A percentile compares a stretch with the other conserved stretches of the same genome.
Evolutionary conservation across 192 early-diverging fungal genomes (phyloP).

Genomic region (Mortierella alpina): DNA sequence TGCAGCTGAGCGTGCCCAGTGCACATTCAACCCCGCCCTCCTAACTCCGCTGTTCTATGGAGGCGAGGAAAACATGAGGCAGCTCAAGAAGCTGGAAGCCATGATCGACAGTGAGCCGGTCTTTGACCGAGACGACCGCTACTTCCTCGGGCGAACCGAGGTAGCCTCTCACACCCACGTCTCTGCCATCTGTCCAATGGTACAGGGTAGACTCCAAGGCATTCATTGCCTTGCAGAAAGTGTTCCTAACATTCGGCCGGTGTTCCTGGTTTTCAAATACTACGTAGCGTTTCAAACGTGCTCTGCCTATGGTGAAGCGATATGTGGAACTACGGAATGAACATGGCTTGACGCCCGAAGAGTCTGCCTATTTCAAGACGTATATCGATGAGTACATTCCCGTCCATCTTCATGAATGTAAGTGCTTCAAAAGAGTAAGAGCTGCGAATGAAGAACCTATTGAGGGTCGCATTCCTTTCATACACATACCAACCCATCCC

Average conservation of each 20-base stretch:
- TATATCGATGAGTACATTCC: conserved; percentile 66
- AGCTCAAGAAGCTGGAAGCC: conserved; percentile 44
- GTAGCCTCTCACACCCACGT: conserved; percentile 14
- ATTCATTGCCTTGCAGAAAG: no score
- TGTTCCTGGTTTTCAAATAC: no score
- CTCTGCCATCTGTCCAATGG: no score
- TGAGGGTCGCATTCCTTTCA: not conserved
- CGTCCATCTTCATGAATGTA: conserved; percentile 52
- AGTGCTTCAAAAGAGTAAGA: not conserved
- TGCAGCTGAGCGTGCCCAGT: conserved; percentile 56
- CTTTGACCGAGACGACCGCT: conserved; percentile 59
- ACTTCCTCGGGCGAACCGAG: conserved; percentile 64
- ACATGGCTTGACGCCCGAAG: conserved; percentile 57
- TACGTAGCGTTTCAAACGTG: conserved; percentile 55
- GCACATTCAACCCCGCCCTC: conserved; percentile 54
- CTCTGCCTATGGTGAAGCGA: conserved; percentile 56
- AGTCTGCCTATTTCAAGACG: conserved; percentile 49
- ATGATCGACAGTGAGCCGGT: conserved; percentile 57
- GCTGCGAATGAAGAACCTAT: not conserved
- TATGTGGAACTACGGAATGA: conserved; percentile 61
- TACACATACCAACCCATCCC: not conserved
- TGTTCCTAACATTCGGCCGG: no score
- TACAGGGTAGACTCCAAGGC: not conserved
- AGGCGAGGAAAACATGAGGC: conserved; percentile 44
- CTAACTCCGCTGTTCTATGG: conserved; percentile 60